Conservation (phyloP, 2,329 filamentous ascomycete species). For the Talaromyces sp. region DNA sequence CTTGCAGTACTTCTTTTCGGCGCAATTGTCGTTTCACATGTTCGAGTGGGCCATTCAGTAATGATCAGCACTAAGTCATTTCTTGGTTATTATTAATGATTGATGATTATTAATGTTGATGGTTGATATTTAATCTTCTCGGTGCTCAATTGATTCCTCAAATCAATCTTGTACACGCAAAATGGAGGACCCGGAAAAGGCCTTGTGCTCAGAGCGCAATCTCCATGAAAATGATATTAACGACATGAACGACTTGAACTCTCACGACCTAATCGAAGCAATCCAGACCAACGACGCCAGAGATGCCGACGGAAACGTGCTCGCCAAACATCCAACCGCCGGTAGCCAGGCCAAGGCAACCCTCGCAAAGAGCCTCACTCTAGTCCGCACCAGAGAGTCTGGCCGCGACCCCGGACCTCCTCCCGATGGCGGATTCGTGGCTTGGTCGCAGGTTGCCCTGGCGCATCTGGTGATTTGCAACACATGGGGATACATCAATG, state of each 20-base stretch:
- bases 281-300: neutral
- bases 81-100: neutral
- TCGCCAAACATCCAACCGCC: neutral
- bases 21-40: no score
- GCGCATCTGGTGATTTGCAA: conserved; percentile 25
- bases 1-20: neutral
- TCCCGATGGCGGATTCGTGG: conserved; percentile 25
- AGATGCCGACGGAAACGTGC: neutral
- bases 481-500: conserved; percentile 21
- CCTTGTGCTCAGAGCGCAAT: neutral
- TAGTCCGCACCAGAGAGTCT: conserved; percentile 11
- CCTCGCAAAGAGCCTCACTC: conserved; percentile 4
- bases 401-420: conserved; percentile 13
- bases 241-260: neutral
- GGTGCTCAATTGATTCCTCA: neutral
- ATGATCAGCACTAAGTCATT: neutral
- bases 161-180: neutral
- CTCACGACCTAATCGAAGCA: neutral
- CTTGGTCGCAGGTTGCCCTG: conserved; percentile 28
- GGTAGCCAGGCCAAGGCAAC: neutral
- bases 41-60: neutral
- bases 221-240: neutral
- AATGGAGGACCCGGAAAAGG: neutral
- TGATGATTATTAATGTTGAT: neutral
- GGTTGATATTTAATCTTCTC: no score